Base-by-base conservation (phyloP, 176 grass and related monocot genomes). In the Typha latifolia region DNA sequence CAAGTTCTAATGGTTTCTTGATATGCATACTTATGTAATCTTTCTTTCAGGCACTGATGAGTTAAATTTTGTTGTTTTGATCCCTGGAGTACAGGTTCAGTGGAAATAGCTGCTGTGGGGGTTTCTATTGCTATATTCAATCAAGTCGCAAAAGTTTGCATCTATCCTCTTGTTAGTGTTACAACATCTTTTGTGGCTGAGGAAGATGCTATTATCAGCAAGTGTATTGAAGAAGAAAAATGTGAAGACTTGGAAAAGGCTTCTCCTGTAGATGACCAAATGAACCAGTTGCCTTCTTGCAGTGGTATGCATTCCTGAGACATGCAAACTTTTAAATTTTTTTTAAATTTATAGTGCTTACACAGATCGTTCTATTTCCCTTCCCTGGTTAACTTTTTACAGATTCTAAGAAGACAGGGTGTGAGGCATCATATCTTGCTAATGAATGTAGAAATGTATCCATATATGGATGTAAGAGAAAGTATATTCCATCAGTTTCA, bases 51-150 rank as follows among this genome's bases (percentile, higher is more conserved):
- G 47, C 24, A 16, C 14, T 1, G 6, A 71, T 52, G 32, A 49
- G 6, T 78, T 27, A 51, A 51, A 49, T 55, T 12, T 49, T 16
- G 2, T 9, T 48, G 12, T 57, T 47, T n/a, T 11, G 52, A 51
- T 31, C 61, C 21, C 18, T 52, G 49, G 4, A 6, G 66, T 68
- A 32, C 79, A 99, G 94, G 94, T 43, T 89, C 83, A 4, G 74
- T 89, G 66, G 89, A 99, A 63, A 86, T 92, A 51, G 89, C 85
- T 23, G 94, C 89, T 37, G 94, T 99, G 24, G 94, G 94, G 62
- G 94, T 99, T 50, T 87, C 94, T 23, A 89, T 99, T 66, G 89
- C 94, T 49, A 90, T 99, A 78, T 99, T 99, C 78, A 99, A 99
- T 69, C 94, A 99, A 69, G 78, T 93, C 15, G 90, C 94, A 1